Evolutionary conservation across 2,329 filamentous ascomycete species (phyloP).

Genomic region (Colletotrichum sp.): DNA sequence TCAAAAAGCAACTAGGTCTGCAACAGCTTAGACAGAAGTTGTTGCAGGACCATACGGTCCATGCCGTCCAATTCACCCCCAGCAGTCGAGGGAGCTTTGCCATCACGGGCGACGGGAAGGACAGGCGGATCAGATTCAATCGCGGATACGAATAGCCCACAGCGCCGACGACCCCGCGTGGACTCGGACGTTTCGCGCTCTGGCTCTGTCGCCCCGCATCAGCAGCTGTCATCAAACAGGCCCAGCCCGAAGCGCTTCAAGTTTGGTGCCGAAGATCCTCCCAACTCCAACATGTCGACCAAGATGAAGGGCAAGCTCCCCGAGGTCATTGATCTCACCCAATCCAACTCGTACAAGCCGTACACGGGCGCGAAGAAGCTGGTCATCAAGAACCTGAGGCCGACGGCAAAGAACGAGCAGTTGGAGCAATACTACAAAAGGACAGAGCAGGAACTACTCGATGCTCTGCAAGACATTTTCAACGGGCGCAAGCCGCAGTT

Average conservation of each 20-base stretch:
- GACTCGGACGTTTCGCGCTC: constrained; percentile 36
- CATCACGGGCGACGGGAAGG: constrained; percentile 22
- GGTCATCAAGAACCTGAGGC: constrained; percentile 89
- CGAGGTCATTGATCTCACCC: constrained; percentile 40
- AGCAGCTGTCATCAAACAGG: constrained; percentile 7
- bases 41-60: constrained; percentile 22
- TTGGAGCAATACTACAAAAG: constrained; percentile 80
- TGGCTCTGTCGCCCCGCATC: constrained; percentile 24
- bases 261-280: constrained; percentile 2
- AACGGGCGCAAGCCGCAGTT: constrained; percentile 63
- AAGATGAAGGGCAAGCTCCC: constrained; percentile 45
- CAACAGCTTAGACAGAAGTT: constrained; percentile 23
- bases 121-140: constrained; percentile 2
- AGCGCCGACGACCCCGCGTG: constrained; percentile 43
- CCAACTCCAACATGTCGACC: constrained; percentile 22
- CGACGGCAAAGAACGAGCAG: constrained; percentile 60
- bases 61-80: constrained; percentile 23
- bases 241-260: constrained; percentile 23
- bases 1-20: constrained; percentile 11
- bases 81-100: constrained; percentile 22
- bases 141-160: constrained; percentile 33
- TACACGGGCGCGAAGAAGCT: constrained; percentile 82
- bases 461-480: constrained; percentile 78
- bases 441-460: constrained; percentile 75
- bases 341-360: constrained; percentile 65